A percentile compares a stretch with the other conserved stretches of the same genome.
Evolutionary conservation across 257 asterid genomes (phyloP).

Genomic region (Penstemon newberryi): DNA sequence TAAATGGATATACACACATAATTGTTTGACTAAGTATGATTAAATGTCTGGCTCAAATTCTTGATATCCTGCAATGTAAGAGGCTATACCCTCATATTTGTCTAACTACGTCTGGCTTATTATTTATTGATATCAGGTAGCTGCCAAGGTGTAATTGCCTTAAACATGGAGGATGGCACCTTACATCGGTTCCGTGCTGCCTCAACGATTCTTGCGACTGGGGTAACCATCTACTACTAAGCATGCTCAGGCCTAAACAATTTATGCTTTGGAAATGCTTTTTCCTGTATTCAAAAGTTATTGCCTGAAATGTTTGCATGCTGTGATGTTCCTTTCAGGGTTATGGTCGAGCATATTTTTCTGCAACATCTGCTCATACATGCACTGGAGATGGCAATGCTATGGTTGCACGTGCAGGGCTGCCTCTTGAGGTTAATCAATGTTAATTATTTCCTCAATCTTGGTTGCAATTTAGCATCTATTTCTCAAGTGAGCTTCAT

Average conservation of each 20-base stretch:
- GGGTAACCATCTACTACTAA: slow-evolving; percentile 46
- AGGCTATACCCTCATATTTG: not conserved
- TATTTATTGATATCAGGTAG: slow-evolving; percentile 37
- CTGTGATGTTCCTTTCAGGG: slow-evolving; percentile 53
- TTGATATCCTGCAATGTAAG: no score
- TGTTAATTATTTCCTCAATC: slow-evolving; percentile 16
- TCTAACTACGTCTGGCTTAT: not conserved
- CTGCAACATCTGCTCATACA: slow-evolving; percentile 99
- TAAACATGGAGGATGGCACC: slow-evolving; percentile 78
- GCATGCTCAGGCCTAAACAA: slow-evolving; percentile 4
- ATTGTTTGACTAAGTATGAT: not conserved
- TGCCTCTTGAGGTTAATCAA: slow-evolving; percentile 81
- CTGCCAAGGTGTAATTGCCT: slow-evolving; percentile 71
- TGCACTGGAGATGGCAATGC: slow-evolving; percentile 99
- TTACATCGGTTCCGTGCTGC: slow-evolving; percentile 65
- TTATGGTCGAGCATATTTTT: slow-evolving; percentile 92
- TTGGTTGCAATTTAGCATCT: slow-evolving; percentile 1
- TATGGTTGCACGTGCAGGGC: slow-evolving; percentile 98
- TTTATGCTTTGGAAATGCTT: slow-evolving; percentile 16
- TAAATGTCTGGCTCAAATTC: no score
- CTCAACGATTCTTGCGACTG: slow-evolving; percentile 71
- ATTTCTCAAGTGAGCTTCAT: not conserved
- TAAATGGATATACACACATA: not conserved
- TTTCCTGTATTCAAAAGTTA: slow-evolving; percentile 12
- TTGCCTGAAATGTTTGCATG: slow-evolving; percentile 11